Evolutionary conservation across 306 rosid species (phyloP).

Genomic region (Cicer chorassanicum): DNA sequence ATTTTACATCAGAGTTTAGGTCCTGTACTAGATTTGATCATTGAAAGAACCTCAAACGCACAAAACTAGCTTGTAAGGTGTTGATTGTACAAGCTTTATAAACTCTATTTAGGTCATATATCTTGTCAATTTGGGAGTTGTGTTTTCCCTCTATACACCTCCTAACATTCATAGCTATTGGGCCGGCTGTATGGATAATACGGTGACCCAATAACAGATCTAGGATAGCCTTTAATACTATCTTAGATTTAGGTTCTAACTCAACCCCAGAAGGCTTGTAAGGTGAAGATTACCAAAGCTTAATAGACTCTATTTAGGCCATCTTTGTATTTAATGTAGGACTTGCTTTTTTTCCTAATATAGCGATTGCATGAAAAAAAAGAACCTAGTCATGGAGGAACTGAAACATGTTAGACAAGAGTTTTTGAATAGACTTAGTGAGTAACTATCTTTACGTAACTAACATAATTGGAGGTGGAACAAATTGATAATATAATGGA

Average conservation of each 20-base stretch:
- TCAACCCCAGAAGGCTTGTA: not conserved
- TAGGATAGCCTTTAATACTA: no score
- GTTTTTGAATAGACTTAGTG: not conserved
- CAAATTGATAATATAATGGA: not conserved
- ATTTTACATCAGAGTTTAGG: not conserved
- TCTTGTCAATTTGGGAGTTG: not conserved
- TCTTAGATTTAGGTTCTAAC: not conserved
- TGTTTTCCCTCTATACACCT: not conserved
- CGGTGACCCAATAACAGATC: no score
- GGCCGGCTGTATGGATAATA: no score
- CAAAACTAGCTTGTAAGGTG: not conserved
- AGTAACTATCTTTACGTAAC: not conserved
- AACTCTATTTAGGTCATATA: not conserved
- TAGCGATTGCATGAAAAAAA: not conserved
- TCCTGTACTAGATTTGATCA: not conserved
- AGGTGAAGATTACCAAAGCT: not conserved
- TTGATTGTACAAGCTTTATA: not conserved
- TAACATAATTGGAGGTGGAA: not conserved
- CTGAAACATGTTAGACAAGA: not conserved
- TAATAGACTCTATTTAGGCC: not conserved
- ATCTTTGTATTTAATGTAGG: not conserved
- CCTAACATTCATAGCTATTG: no score
- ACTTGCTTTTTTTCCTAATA: not conserved
- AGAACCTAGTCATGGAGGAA: not conserved
- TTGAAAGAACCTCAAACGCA: not conserved